Conservation (phyloP, 352 stramenopile genomes). For the Globisporangium spiculum region DNA sequence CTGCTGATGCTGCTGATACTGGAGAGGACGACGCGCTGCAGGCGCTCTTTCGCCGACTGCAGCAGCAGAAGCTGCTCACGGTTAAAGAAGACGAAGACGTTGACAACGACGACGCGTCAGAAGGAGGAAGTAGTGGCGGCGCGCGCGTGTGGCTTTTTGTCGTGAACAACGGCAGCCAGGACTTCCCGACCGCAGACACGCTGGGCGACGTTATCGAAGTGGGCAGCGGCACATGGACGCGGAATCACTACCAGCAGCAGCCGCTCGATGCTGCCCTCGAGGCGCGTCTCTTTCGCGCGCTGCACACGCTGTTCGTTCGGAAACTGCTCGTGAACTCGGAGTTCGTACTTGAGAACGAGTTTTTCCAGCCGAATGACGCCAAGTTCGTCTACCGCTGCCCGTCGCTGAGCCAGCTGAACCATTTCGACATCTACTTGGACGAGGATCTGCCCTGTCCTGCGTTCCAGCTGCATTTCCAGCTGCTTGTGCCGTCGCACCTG, state of each 20-base stretch:
- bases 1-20: constrained; percentile 19
- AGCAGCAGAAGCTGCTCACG: constrained; percentile 40
- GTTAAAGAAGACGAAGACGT: constrained; percentile 15
- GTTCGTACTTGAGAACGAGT: constrained; percentile 33
- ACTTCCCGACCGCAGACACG: constrained; percentile 21
- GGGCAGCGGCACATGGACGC: constrained; percentile 25
- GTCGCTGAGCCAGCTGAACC: constrained; percentile 51
- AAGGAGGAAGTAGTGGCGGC: not conserved
- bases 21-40: constrained; percentile 21
- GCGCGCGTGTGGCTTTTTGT: constrained; percentile 52
- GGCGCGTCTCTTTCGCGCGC: constrained; percentile 40
- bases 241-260: constrained; percentile 12
- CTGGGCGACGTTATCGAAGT: constrained; percentile 27
- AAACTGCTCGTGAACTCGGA: constrained; percentile 39
- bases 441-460: constrained; percentile 39
- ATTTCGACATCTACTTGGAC: constrained; percentile 65
- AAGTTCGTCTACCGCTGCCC: constrained; percentile 62
- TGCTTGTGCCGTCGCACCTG: constrained; percentile 41
- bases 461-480: constrained; percentile 51
- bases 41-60: constrained; percentile 31
- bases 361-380: constrained; percentile 53
- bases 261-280: constrained; percentile 17
- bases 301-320: constrained; percentile 24
- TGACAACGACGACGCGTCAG: not conserved
- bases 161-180: constrained; percentile 34